Evolutionary conservation across 257 asterid genomes (phyloP), one percentile per base, ranked within the genome.

Genomic region (Plantago ovata): DNA sequence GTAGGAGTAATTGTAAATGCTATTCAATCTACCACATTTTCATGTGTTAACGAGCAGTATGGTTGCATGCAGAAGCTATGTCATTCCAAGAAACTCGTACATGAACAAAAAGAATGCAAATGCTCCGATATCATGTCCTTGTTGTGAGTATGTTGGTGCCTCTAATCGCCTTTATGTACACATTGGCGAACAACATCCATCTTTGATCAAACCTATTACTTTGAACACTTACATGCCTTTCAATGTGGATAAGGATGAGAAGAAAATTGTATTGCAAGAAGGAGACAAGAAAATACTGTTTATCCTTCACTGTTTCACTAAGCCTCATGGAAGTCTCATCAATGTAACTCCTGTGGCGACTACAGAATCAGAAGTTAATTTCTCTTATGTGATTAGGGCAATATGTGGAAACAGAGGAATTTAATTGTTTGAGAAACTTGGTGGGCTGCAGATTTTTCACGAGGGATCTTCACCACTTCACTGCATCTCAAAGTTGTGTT

Each of bases 1-100:
- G n/a, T n/a, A n/a, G n/a, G 85, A 49, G 94, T 82, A 13, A 66
- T 81, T 3, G 97, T 85, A 72, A 83, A 75, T 72, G 82, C 85
- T 73, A 62, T 89, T 9, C 89, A 89, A 58, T 68, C 95, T 1
- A 66, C 77, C 68, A 66, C 22, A 58, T 18, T 75, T 13, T 13
- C 20, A 23, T 51, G 40, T 9, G 11, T 24, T 2, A 3, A 51
- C 38, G 16, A 7, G 53, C 4, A 8, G 53, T 23, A 47, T 47
- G 53, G 53, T 10, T 47, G 53, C 53, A 47, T 1, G 3, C 23
- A 47, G 53, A 47, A 19, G 21, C 21, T 45, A 6, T 14, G 53
- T 47, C 33, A 28, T 6, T 28, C 33, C 3, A 28, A 6, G 33
- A 28, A 28, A 3, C 33, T 6, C 3, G 3, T 3, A 3, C 53